A percentile compares a stretch with the other conserved stretches of the same genome.
These are phyloP conservation scores for Uronychia setigera DNA, from an alignment of 73 alveolate species.

Conservation along the genomic window DNA sequence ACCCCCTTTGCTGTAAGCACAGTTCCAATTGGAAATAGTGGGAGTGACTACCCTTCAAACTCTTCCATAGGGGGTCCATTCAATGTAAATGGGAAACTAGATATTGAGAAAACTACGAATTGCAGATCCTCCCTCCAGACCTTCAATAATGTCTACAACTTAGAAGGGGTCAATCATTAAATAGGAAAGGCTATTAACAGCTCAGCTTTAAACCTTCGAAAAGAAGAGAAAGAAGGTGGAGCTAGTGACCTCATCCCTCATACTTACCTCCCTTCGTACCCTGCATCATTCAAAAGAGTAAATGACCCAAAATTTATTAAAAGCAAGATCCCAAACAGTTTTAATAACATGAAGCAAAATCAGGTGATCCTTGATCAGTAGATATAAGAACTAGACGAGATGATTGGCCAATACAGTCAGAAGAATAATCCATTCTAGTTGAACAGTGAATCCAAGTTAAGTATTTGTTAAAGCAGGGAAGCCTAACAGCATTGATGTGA, in stretches of 20 bases:
- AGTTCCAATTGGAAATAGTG: not conserved
- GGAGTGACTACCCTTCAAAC: not conserved
- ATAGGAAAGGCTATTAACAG: too few relatives aligned
- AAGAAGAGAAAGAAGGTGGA: not conserved
- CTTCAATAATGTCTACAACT: not conserved
- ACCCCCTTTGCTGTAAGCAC: too few relatives aligned
- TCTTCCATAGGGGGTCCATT: not conserved
- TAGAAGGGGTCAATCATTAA: not conserved
- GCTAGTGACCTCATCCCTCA: too few relatives aligned
- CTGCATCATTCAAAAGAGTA: too few relatives aligned
- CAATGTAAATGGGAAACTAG: not conserved
- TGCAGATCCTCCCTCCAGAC: not conserved
- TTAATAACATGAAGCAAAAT: not conserved
- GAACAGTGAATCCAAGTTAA: not conserved
- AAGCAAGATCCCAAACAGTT: not conserved
- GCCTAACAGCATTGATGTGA: not conserved
- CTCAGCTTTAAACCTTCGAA: too few relatives aligned
- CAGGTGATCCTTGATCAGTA: not conserved
- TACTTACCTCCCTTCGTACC: too few relatives aligned
- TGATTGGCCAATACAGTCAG: not conserved
- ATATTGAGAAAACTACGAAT: not conserved
- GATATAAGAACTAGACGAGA: not conserved
- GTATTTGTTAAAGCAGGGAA: too few relatives aligned
- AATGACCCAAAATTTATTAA: not conserved
- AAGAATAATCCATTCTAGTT: not conserved